phyloP scores from a whole-genome alignment of 805 yeast species.

The Candida gorgasii region DNA sequence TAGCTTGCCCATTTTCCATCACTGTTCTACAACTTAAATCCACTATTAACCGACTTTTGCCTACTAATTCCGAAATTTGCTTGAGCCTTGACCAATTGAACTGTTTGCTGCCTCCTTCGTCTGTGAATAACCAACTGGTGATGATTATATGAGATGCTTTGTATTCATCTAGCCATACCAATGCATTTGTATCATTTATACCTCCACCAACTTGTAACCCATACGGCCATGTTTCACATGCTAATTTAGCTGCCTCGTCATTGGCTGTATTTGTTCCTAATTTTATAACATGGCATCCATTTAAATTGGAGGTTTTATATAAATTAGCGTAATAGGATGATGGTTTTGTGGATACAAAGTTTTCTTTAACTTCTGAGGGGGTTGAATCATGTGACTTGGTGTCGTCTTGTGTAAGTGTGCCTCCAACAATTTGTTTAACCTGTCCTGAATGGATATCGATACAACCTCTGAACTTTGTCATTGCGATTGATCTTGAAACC shows the following conservation, averaged over 20 bases:
- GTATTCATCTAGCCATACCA: slow-evolving; percentile 64
- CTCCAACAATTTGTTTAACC: slow-evolving; percentile 97
- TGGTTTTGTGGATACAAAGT: slow-evolving; percentile 75
- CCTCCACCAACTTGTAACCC: slow-evolving; percentile 92
- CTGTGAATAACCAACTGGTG: slow-evolving; percentile 87
- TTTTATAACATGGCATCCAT: slow-evolving; percentile 91
- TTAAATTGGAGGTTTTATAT: slow-evolving; percentile 57
- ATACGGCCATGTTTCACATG: slow-evolving; percentile 72
- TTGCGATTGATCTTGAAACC: slow-evolving; percentile 28
- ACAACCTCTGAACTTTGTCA: slow-evolving; percentile 92
- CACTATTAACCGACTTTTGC: slow-evolving; percentile 68
- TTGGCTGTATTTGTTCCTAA: slow-evolving; percentile 76
- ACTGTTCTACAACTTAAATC: slow-evolving; percentile 80
- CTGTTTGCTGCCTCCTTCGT: slow-evolving; percentile 38
- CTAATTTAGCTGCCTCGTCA: slow-evolving; percentile 78
- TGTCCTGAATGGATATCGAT: slow-evolving; percentile 94
- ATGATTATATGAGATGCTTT: slow-evolving; percentile 89
- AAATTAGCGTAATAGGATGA: slow-evolving; percentile 73
- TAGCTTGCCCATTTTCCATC: slow-evolving; percentile 20
- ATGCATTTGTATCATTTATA: slow-evolving; percentile 71
- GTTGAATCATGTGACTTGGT: no score
- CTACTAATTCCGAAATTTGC: slow-evolving; percentile 54
- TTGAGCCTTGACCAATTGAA: slow-evolving; percentile 53
- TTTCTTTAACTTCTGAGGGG: no score
- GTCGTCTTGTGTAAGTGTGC: slow-evolving; percentile 67